These are phyloP conservation scores for Punctularia strigosozonata DNA, from an alignment of 768 basidiomycete genomes.

Conservation along the genomic window DNA sequence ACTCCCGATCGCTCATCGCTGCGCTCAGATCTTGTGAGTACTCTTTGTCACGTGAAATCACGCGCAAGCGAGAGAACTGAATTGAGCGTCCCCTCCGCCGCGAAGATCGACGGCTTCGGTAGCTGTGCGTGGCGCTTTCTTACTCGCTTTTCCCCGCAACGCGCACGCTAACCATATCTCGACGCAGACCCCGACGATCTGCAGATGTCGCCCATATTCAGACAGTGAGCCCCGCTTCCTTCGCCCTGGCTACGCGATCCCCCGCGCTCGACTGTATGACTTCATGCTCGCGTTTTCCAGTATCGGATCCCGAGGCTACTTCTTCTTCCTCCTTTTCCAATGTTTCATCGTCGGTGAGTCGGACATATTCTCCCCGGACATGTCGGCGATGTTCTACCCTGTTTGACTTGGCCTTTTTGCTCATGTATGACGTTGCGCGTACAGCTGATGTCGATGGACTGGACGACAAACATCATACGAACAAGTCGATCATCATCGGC, in stretches of 20 bases:
- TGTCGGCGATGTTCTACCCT: conserved; percentile 2
- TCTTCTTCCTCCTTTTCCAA: conserved; percentile 91
- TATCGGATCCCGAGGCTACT: conserved; percentile 79
- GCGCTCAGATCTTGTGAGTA: conserved; percentile 31
- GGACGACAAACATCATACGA: conserved; percentile 49
- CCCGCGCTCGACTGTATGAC: no score
- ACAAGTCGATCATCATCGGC: conserved; percentile 67
- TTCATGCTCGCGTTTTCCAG: no score
- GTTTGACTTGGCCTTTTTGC: neutral
- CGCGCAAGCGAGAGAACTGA: no score
- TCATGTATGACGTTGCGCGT: no score
- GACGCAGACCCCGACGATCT: conserved; percentile 68
- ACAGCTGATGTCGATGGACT: conserved; percentile 66
- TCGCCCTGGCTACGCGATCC: no score
- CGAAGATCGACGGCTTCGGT: conserved; percentile 71
- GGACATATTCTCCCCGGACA: conserved; percentile 1
- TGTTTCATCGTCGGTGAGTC: conserved; percentile 70
- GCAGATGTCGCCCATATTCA: conserved; percentile 63
- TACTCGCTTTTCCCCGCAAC: neutral
- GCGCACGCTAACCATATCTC: neutral
- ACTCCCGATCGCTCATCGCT: conserved; percentile 8
- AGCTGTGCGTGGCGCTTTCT: conserved; percentile 43
- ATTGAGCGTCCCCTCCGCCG: neutral
- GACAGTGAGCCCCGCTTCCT: conserved; percentile 46
- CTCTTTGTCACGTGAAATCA: neutral